Percentiles rank a stretch among this genome's conserved stretches.
These are phyloP conservation scores for Pseudovirgaria hyperparasitica DNA, from an alignment of 2,329 filamentous ascomycete species.

Conservation along the genomic window DNA sequence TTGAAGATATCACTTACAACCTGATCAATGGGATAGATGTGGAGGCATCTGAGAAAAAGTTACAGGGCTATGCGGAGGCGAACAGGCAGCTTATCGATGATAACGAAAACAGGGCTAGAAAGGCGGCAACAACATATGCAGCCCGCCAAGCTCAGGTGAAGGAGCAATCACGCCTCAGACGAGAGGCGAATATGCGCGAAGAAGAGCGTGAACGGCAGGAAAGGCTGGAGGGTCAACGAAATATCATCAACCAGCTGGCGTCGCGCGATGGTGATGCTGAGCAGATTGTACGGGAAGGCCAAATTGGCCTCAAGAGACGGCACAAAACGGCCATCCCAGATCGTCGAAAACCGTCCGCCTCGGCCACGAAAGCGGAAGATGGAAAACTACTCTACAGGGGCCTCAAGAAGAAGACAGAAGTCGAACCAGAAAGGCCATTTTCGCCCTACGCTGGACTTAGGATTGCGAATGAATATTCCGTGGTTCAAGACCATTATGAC, in stretches of 20 bases:
- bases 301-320: conserved; percentile 34
- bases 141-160: conserved; percentile 44
- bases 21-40: conserved; percentile 61
- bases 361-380: conserved; percentile 19
- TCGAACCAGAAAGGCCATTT: conserved; percentile 61
- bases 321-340: conserved; percentile 10
- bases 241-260: conserved; percentile 58
- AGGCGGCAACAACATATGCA: conserved; percentile 34
- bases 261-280: conserved; percentile 50
- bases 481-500: conserved; percentile 56
- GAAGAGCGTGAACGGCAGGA: conserved; percentile 54
- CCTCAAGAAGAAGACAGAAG: conserved; percentile 51
- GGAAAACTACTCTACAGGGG: conserved; percentile 58
- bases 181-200: conserved; percentile 51
- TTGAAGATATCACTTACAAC: conserved; percentile 83
- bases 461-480: conserved; percentile 54
- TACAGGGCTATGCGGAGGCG: conserved; percentile 59
- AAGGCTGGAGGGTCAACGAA: conserved; percentile 51
- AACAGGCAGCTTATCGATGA: conserved; percentile 48
- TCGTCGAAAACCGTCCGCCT: conserved; percentile 12
- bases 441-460: conserved; percentile 75
- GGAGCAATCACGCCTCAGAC: conserved; percentile 50
- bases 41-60: conserved; percentile 45
- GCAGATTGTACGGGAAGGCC: conserved; percentile 37
- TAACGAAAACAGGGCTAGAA: conserved; percentile 35